Conservation (phyloP, 2,329 filamentous ascomycete genomes). For the Ophiocordyceps camponoti-saundersi region DNA sequence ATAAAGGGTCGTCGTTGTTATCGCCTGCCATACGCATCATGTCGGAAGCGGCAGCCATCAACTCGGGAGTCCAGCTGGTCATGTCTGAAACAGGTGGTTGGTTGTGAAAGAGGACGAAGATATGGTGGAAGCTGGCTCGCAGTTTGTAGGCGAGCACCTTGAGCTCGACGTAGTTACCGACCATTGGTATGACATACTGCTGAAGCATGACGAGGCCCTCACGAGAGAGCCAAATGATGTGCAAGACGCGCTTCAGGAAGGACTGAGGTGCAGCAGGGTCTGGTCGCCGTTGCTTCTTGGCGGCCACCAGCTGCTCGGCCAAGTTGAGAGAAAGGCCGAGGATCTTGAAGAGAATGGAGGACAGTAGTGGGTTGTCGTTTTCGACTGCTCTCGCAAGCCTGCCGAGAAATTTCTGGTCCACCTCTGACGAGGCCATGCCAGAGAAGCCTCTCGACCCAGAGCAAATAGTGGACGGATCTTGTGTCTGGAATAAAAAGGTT, state of each 20-base stretch:
- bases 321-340: conserved; percentile 81
- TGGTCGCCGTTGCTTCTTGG: conserved; percentile 67
- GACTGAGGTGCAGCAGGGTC: conserved; percentile 64
- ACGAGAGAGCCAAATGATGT: conserved; percentile 89
- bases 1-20: conserved; percentile 8
- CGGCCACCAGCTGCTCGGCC: conserved; percentile 65
- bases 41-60: conserved; percentile 18
- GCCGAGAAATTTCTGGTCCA: conserved; percentile 94
- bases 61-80: conserved; percentile 32
- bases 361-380: conserved; percentile 61
- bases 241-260: conserved; percentile 64
- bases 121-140: conserved; percentile 86
- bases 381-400: conserved; percentile 69
- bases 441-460: conserved; percentile 1
- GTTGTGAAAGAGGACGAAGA: conserved; percentile 94
- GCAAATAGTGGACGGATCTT: background rate
- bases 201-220: conserved; percentile 84
- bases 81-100: conserved; percentile 57
- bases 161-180: conserved; percentile 61
- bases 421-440: conserved; percentile 84
- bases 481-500: background rate
- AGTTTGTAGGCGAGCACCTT: conserved; percentile 86
- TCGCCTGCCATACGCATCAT: conserved; percentile 17
- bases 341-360: conserved; percentile 74
- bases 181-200: conserved; percentile 72